Percentiles rank a stretch among this genome's conserved stretches.
These are phyloP conservation scores for Daucus carota DNA, from an alignment of 129 eudicot species.

Conservation along the genomic window DH1_v3.0 NC_030387.2:5582501-5583000, in stretches of 20 bases:
- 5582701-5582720: background rate
- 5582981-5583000: no score
- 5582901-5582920: no score
- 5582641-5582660: conserved; percentile 38
- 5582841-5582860: conserved; percentile 65
- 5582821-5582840: conserved; percentile 47
- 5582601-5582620: conserved; percentile 61
- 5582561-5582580: conserved; percentile 69
- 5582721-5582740: background rate
- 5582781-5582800: conserved; percentile 36
- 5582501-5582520: conserved; percentile 26
- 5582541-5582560: conserved; percentile 57
- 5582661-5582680: conserved; percentile 38
- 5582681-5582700: conserved; percentile 3
- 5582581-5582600: conserved; percentile 51
- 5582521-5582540: conserved; percentile 37
- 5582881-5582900: conserved; percentile 3
- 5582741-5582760: conserved; percentile 48
- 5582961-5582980: no score
- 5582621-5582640: conserved; percentile 51
- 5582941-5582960: no score
- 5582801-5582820: conserved; percentile 46
- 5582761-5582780: conserved; percentile 81
- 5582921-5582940: no score
- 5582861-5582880: conserved; percentile 84